Base-by-base conservation (phyloP, 2,329 filamentous ascomycete genomes). In the Thielaviopsis ethacetica region DNA sequence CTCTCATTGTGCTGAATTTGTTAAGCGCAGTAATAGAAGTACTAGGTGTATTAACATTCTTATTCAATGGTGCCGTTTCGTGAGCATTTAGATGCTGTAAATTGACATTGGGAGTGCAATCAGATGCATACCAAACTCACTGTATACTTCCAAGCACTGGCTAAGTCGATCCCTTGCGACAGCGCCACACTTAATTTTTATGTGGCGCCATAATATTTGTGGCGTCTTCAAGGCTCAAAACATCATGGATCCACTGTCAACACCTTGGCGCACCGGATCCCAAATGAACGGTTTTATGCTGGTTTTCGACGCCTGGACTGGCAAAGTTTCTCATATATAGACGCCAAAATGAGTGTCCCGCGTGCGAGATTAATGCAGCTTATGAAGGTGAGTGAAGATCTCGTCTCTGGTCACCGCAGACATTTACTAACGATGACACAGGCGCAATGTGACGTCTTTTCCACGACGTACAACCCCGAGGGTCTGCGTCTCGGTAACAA, bases 381-480 rank as follows among this genome's bases (percentile, higher is more conserved):
- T 63, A 81, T 91, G 76, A 90, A 89, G 84, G 90, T 88, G 72
- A 53, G 27, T 3, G 1, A 53, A 13, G 24, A 19, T 9, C 17
- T 38, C 0, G 38, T 38, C 26, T 2, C 26, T 9, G 9, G 44
- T 12, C n/a, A 3, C n/a, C n/a, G n/a, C n/a, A n/a, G 6, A 7
- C 53, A 34, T 13, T 51, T 57, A 50, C 67, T 72, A 52, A 71
- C 62, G 27, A 5, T 21, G 12, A 34, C 1, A 50, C 66, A 96
- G 91, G 80, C 81, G 68, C 90, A 91, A 85, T 95, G 89, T 78
- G 82, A 84, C 70, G 82, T 97, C 74, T 98, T 97, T 77, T 85
- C 84, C 67, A 88, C 86, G 56, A 91, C 85, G 57, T 97, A 84
- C 77, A 98, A 98, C 73, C 93, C 93, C 26, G 79, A 88, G 59